Base-by-base conservation (phyloP, 352 stramenopile genomes). In the Globisporangium ultimum region DNA sequence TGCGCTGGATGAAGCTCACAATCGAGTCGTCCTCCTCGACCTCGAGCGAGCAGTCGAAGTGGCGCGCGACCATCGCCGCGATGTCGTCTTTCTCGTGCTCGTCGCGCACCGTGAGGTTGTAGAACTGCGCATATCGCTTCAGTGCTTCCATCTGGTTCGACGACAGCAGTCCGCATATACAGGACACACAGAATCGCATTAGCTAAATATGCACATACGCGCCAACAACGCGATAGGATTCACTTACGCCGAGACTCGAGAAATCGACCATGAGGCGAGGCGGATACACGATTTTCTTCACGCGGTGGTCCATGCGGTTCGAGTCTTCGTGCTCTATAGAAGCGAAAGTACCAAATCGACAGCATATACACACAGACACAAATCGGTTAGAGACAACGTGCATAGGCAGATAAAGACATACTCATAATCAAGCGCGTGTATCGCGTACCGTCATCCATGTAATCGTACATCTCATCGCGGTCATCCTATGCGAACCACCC, bases 1-100 rank as follows among this genome's bases (percentile, higher is more conserved):
- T 60, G 21, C 85, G 80, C 72, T 91, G 80, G 63, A 94, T 86
- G 60, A 94, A 94, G 42, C 80, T 74, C 52, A 92, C 75, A 57
- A 94, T 92, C 21, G 85, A 94, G 55, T 95, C 83, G 71, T 95
- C 80, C 55, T 95, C 83, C 58, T 93, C 79, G 21, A 95, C 85
- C 28, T 93, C 80, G 13, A 95, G 73, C 53, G 83, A 77, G 50
- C 73, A 67, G 57, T 91, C 85, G 34, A 93, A 93, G 68, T 95
- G 83, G 22, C 85, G 76, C 60, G 85, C 85, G 45, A 95, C 83
- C 47, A 89, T 68, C 40, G 83, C 81, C 21, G 85, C 85, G 52
- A 95, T 58, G 21, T 93, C 81, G 32, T 88, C 80, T 55, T 93
- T 91, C 14, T 60, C 68, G 60, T 60, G 78, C 20, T 82, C 69